Evolutionary conservation across 495 filamentous ascomycete genomes (phyloP), one percentile per base, ranked within the genome.

Genomic region (Choiromyces venosus): DNA sequence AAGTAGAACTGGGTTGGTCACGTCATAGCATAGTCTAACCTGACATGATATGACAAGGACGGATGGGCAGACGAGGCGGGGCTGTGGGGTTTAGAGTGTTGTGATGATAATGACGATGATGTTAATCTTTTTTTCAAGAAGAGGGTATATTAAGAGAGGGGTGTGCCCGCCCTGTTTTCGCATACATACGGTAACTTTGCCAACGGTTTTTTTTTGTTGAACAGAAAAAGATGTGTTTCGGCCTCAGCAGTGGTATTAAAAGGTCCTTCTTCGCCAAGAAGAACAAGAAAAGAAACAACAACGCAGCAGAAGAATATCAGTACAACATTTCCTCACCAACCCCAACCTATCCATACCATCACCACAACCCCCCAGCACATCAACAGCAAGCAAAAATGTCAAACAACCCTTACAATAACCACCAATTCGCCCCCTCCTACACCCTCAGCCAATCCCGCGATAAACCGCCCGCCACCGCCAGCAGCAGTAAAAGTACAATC

Each of bases 401-500:
- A 19, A 21, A 52, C 8, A 9, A 10, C 2, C 40, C 40, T 0
- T 42, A 42, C 40, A 42, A 52, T 10, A n/a, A n/a, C n/a, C 52
- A 5, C 1, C 10, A 4, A n/a, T n/a, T n/a, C n/a, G 25, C n/a
- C 1, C 25, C 52, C 12, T 29, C 52, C 52, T 25, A 29, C 52
- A 61, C 9, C 21, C 21, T 52, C 44, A n/a, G 44, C 21, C 44
- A 52, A n/a, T n/a, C 19, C 44, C 21, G 44, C 0, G 44, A 52
- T 7, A 52, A 8, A n/a, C 44, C 39, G 69, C 19, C 79, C 76
- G 37, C 79, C 76, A 21, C 72, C 78, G 38, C 44, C 76, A 37
- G 21, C 69, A 40, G 36, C 42, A 72, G 35, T 46, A 36, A 68
- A 71, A 16, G 71, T 73, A 29, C 68, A 81, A 29, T 7, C 33